A percentile compares a stretch with the other conserved stretches of the same genome.
Evolutionary conservation across 495 filamentous ascomycete species (phyloP).

Genomic region (Aspergillus biplanus): DNA sequence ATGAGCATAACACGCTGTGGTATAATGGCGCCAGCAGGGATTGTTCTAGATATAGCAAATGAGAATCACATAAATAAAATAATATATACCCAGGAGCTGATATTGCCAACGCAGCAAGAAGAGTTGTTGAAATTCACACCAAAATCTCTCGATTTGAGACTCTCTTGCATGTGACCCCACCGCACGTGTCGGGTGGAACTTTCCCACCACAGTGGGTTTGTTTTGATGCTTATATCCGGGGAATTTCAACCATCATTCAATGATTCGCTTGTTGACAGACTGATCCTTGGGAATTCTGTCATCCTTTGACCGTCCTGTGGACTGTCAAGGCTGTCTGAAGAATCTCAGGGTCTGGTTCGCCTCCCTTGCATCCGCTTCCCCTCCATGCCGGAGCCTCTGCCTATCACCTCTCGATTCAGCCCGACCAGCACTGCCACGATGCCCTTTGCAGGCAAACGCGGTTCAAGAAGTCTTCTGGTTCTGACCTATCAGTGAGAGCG

Average conservation of each 20-base stretch:
- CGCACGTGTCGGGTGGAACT: neutral
- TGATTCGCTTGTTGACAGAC: neutral
- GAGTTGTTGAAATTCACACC: too few relatives aligned
- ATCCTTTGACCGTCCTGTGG: neutral
- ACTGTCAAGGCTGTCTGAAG: neutral
- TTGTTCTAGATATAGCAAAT: too few relatives aligned
- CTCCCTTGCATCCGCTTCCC: neutral
- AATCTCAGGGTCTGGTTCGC: neutral
- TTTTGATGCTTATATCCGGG: neutral
- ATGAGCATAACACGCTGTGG: too few relatives aligned
- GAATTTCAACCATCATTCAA: too few relatives aligned
- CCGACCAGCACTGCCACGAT: slow-evolving; percentile 12
- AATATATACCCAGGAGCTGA: too few relatives aligned
- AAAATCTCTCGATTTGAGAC: neutral
- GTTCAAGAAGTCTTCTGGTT: neutral
- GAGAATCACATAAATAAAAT: too few relatives aligned
- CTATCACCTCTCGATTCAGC: slow-evolving; percentile 15
- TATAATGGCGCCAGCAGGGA: too few relatives aligned
- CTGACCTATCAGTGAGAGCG: slow-evolving; percentile 8
- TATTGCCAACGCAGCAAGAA: too few relatives aligned
- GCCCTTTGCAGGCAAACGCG: neutral
- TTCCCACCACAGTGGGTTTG: neutral
- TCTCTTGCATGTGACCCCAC: neutral
- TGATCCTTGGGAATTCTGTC: neutral
- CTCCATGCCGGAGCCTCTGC: neutral